Evolutionary conservation across 2,329 filamentous ascomycete genomes (phyloP), one percentile per base, ranked within the genome.

Genomic region (Coleophoma crateriformis): DNA sequence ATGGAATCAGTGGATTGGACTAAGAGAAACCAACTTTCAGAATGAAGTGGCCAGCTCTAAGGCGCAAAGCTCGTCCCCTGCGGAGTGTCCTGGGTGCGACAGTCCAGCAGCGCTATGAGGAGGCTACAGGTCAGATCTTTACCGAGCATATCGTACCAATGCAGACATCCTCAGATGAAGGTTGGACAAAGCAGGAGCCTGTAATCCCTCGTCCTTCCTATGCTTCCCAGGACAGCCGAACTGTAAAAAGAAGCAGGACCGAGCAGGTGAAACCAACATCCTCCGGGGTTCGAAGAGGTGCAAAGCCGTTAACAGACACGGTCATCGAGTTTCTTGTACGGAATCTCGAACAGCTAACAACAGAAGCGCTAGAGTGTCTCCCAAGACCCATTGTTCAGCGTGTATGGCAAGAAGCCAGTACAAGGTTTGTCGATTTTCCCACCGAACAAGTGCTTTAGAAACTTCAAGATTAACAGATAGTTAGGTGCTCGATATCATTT

Each of bases 41-140:
- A 19, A 27, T 27, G 45, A 50, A 50, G 27, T 48, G 47, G 50
- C 47, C 45, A 14, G 45, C 44, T 8, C 42, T 50, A 32, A 47
- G 47, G 42, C 45, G 19, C 27, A 35, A 35, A 33, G 37, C 33
- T 41, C 32, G 33, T 37, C 17, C 19, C 32, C n/a, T 27, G 22
- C 20, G n/a, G 20, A 35, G 4, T 12, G 6, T 40, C n/a, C 20
- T 15, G 15, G 22, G 7, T 27, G 22, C 32, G 5, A 39, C 35
- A n/a, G 10, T 19, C 33, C 42, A 39, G 14, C 50, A 47, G 12
- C 62, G 55, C 44, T 61, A 57, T 33, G 61, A 65, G 45, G 50
- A 56, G 32, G 33, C 47, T n/a, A 57, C 62, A 8, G 62, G 62
- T 3, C 61, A 62, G 45, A 47, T 63, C 3, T 65, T 55, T 40